Evolutionary conservation across 352 stramenopile species (phyloP).

Genomic region (Globisporangium spiculum): DNA sequence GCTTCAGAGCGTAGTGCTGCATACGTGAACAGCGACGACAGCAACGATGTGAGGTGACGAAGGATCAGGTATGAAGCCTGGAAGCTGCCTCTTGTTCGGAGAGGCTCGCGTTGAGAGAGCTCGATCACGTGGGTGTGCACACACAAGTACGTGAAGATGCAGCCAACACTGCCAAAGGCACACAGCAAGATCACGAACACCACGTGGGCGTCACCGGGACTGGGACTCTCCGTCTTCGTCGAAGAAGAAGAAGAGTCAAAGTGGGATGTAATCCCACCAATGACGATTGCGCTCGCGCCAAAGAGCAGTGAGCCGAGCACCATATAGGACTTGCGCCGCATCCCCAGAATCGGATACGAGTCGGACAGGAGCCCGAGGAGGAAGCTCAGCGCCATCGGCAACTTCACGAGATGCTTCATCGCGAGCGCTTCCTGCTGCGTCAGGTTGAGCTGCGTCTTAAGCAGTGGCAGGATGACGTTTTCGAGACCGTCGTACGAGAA

Average conservation of each 20-base stretch:
- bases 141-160: constrained; percentile 26
- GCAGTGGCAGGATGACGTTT: constrained; percentile 17
- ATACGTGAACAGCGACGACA: constrained; percentile 9
- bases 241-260: constrained; percentile 1
- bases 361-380: constrained; percentile 36
- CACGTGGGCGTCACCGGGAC: constrained; percentile 4
- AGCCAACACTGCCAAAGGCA: constrained; percentile 23
- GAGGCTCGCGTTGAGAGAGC: constrained; percentile 39
- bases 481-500: constrained; percentile 24
- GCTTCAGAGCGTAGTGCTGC: constrained; percentile 11
- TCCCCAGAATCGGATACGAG: constrained; percentile 25
- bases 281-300: constrained; percentile 15
- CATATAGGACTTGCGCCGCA: constrained; percentile 39
- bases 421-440: constrained; percentile 18
- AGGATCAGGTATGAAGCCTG: constrained; percentile 41
- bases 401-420: constrained; percentile 26
- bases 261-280: constrained; percentile 16
- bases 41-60: constrained; percentile 21
- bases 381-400: constrained; percentile 33
- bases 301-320: constrained; percentile 27
- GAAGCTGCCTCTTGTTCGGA: constrained; percentile 31
- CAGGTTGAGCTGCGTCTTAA: constrained; percentile 20
- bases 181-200: constrained; percentile 23
- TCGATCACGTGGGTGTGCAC: constrained; percentile 41
- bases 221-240: not conserved